These are phyloP conservation scores for Lactarius hengduanensis DNA, from an alignment of 768 basidiomycete species.

Conservation along the genomic window DNA sequence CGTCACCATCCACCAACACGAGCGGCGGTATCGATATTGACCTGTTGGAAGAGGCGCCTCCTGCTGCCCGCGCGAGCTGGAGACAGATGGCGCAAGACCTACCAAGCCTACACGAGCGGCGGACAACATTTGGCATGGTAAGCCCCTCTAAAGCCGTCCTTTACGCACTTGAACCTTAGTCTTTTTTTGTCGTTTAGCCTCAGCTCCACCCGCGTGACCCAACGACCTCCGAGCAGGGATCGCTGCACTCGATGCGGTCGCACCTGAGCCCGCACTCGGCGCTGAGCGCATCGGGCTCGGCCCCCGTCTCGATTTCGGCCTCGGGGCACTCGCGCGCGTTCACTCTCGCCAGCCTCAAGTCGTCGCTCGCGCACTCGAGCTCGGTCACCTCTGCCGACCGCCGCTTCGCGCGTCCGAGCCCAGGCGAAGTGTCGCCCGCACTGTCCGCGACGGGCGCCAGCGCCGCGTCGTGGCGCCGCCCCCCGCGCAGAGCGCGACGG, in stretches of 20 bases:
- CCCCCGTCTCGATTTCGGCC: conserved; percentile 46
- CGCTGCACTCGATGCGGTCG: conserved; percentile 62
- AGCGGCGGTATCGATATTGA: conserved; percentile 47
- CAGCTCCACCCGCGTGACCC: conserved; percentile 44
- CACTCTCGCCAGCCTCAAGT: conserved; percentile 39
- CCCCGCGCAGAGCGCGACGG: conserved; percentile 27
- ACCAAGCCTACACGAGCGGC: conserved; percentile 36
- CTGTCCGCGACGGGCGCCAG: conserved; percentile 34
- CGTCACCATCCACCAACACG: conserved; percentile 18
- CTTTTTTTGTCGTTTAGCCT: conserved; percentile 32
- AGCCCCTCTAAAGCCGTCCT: conserved; percentile 33
- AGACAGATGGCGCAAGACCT: conserved; percentile 47
- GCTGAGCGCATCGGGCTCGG: conserved; percentile 51
- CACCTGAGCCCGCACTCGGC: conserved; percentile 49
- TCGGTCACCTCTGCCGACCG: conserved; percentile 59
- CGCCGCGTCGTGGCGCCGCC: not conserved
- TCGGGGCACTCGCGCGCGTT: conserved; percentile 41
- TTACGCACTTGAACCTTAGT: not conserved
- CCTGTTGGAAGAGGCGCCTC: conserved; percentile 68
- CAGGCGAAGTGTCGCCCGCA: conserved; percentile 32
- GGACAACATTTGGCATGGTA: conserved; percentile 65
- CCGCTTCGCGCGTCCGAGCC: conserved; percentile 25
- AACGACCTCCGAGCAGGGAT: conserved; percentile 58
- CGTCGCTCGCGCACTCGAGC: conserved; percentile 48
- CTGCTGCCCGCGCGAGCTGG: conserved; percentile 61